A percentile compares a stretch with the other conserved stretches of the same genome.
phyloP scores from a whole-genome alignment of 2,329 filamentous ascomycete species.

The Neopestalotiopsis clavispora region DNA sequence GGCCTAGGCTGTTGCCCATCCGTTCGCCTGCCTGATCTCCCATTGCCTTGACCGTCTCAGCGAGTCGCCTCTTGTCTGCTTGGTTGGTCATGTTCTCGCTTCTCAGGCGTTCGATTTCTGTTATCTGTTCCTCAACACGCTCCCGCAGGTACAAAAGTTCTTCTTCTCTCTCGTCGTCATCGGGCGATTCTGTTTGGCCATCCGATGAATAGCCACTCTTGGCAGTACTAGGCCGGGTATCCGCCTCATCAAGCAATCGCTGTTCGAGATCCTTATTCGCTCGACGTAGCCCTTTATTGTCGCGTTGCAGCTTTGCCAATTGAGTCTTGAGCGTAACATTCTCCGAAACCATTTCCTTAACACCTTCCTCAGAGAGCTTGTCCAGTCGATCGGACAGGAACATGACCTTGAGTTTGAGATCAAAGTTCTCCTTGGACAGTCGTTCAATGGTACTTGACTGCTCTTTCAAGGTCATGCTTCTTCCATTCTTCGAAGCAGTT shows the following conservation, averaged over 20 bases:
- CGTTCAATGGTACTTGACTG: conserved; percentile 97
- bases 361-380: conserved; percentile 91
- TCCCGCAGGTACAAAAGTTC: conserved; percentile 86
- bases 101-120: conserved; percentile 81
- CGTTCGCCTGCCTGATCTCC: conserved; percentile 50
- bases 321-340: conserved; percentile 95
- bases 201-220: conserved; percentile 61
- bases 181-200: conserved; percentile 59
- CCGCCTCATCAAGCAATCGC: conserved; percentile 68
- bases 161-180: conserved; percentile 69
- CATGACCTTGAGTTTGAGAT: conserved; percentile 95
- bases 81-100: conserved; percentile 81
- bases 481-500: conserved; percentile 62
- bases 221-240: conserved; percentile 65
- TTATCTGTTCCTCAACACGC: conserved; percentile 81
- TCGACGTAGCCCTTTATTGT: conserved; percentile 82
- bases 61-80: conserved; percentile 83
- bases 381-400: conserved; percentile 93
- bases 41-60: conserved; percentile 72
- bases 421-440: conserved; percentile 97
- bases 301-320: conserved; percentile 85
- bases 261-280: conserved; percentile 88
- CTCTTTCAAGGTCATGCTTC: conserved; percentile 88
- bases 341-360: conserved; percentile 97
- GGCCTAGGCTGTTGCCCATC: conserved; percentile 50